Percentiles rank a stretch among this genome's conserved stretches.
phyloP scores from a whole-genome alignment of 2,329 filamentous ascomycete species.

The Rutstroemia sp. region DNA sequence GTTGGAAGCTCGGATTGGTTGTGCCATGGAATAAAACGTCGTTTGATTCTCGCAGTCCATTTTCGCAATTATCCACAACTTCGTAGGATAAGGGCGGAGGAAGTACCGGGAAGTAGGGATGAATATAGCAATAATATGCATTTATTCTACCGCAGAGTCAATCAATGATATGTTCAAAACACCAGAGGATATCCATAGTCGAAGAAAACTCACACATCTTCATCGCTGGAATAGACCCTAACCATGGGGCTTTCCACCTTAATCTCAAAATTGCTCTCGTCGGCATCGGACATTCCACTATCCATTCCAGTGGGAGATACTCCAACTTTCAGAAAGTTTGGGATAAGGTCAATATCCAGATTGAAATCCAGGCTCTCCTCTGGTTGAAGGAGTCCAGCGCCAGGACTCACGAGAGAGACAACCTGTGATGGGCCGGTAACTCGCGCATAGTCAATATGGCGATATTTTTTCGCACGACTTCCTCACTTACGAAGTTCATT shows the following conservation, averaged over 20 bases:
- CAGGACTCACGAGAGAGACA: constrained; percentile 1
- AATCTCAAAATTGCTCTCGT: constrained; percentile 5
- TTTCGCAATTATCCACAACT: constrained; percentile 18
- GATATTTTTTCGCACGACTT: too few species aligned
- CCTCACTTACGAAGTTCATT: constrained; percentile 6
- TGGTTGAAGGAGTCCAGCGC: constrained; percentile 2
- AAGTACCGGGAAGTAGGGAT: constrained; percentile 43
- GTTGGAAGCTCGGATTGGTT: constrained; percentile 32
- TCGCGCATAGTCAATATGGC: background rate
- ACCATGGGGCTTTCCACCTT: constrained; percentile 3
- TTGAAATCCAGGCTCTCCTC: background rate
- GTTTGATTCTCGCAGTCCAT: constrained; percentile 20
- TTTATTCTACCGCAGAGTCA: constrained; percentile 31
- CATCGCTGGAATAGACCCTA: constrained; percentile 20
- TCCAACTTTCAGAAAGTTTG: background rate
- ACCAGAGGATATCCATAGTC: too few species aligned
- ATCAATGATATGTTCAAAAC: background rate
- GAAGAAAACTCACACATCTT: constrained; percentile 20
- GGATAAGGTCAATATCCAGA: background rate
- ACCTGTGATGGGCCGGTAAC: constrained; percentile 5
- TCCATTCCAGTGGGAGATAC: constrained; percentile 5
- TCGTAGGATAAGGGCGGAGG: constrained; percentile 33
- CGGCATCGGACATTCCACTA: constrained; percentile 12
- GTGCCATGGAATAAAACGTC: constrained; percentile 30
- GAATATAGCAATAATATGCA: constrained; percentile 46